Evolutionary conservation across 257 asterid genomes (phyloP), one percentile per base, ranked within the genome.

Genomic region (Datura wrightii): DNA sequence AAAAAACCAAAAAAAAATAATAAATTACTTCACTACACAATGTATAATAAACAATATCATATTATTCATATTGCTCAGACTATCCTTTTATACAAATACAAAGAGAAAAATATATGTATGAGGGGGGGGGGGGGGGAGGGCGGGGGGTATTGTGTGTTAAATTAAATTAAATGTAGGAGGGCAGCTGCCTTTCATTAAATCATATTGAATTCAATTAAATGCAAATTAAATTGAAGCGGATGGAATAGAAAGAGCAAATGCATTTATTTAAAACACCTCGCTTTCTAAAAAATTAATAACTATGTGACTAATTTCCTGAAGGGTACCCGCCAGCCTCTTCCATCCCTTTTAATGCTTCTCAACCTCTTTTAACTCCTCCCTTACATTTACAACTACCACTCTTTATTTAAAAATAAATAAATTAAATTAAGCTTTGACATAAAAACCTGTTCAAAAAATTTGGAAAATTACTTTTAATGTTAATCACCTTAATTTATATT

Each of bases 101-200:
- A 69, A 15, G 31, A 37, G 70, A 0, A 54, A 37, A 76, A 5
- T 69, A 24, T 24, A 24, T 24, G 31, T 24, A 10, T 72, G 82
- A 16, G 79, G 10, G 13, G 6, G 79, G 13, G 18, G 10, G 52
- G 60, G 34, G 13, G 72, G 9, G 53, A 71, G 16, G 13, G 50
- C 54, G n/a, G 13, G 65, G 8, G 53, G 79, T 13, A 9, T 37
- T 63, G 69, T 79, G 52, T 78, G 86, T 70, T 71, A n/a, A 41
- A 44, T 42, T 42, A 72, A 24, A 24, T 24, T 24, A 76, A 76
- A 76, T 76, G 62, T 76, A 76, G 79, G 46, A 69, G 88, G 88
- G 72, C 85, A 71, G 88, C 89, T 91, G 88, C 89, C 86, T 88
- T 80, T 81, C 90, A 90, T 86, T 89, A 87, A 90, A 54, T 89